A percentile compares a stretch with the other conserved stretches of the same genome.
Evolutionary conservation across 306 rosid genomes (phyloP).

Genomic region (Fragaria ananassa): DNA sequence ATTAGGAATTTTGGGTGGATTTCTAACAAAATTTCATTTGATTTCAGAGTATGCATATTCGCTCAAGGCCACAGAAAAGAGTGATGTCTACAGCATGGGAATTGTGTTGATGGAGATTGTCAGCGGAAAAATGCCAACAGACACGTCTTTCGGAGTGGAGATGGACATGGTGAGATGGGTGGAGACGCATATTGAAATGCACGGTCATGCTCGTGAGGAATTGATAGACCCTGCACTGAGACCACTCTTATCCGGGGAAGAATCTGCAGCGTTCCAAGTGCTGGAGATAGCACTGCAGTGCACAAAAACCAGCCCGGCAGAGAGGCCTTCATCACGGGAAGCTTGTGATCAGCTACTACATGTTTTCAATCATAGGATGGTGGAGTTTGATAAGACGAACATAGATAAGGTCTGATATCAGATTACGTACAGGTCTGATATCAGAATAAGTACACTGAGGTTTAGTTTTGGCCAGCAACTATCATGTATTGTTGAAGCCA

Average conservation of each 20-base stretch:
- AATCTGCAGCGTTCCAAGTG: slow-evolving; percentile 64
- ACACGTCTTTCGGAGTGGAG: slow-evolving; percentile 57
- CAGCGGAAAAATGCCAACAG: slow-evolving; percentile 86
- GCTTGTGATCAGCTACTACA: slow-evolving; percentile 71
- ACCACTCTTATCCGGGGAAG: slow-evolving; percentile 56
- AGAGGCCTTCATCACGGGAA: slow-evolving; percentile 77
- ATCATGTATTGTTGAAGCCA: neutral
- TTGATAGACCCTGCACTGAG: slow-evolving; percentile 61
- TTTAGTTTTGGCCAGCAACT: slow-evolving; percentile 1
- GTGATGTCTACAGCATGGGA: slow-evolving; percentile 96
- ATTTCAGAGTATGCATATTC: slow-evolving; percentile 84
- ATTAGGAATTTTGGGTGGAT: neutral
- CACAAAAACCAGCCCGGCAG: slow-evolving; percentile 69
- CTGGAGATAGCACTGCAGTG: slow-evolving; percentile 88
- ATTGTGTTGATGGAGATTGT: slow-evolving; percentile 88
- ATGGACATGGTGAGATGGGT: slow-evolving; percentile 99
- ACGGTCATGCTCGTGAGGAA: slow-evolving; percentile 43
- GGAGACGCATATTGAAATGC: slow-evolving; percentile 51
- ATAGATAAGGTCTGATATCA: slow-evolving; percentile 9
- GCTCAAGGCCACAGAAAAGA: slow-evolving; percentile 72
- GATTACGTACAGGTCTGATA: too few species aligned
- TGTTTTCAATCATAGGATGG: slow-evolving; percentile 45
- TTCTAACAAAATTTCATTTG: slow-evolving; percentile 8
- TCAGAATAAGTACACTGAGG: neutral
- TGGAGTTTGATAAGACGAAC: slow-evolving; percentile 39